Base-by-base conservation (phyloP, 768 basidiomycete genomes). In the Tricholoma bakamatsutake region DNA sequence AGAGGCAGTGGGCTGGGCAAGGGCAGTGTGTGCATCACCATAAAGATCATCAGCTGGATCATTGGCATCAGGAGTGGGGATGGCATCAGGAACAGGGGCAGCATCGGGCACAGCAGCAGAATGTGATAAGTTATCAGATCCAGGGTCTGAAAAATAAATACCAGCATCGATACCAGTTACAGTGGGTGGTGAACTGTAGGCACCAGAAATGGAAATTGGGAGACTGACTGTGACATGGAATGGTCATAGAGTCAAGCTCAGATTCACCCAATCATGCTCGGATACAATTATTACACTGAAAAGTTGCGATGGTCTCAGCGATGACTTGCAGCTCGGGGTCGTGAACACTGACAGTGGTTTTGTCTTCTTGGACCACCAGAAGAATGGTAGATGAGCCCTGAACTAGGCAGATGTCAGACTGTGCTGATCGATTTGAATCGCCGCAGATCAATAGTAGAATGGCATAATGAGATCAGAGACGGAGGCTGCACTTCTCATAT, bases 281-380 rank as follows among this genome's bases (percentile, higher is more conserved):
- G 46, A 56, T 64, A 31, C 4, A 4, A 56, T 69, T 71, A 59
- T 71, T 73, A 55, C 49, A 60, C 54, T 69, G 66, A 57, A 67
- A 71, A 18, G 67, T 66, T 17, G 69, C 66, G 27, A 71, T 71
- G 35, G 67, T 70, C 31, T 58, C 59, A 42, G 66, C 67, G 13
- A 70, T 57, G 59, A 68, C 62, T 52, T 66, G 63, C 6, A 65
- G 18, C 56, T 69, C 62, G 33, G 59, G 48, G 34, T 43, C 34
- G 46, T 30, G 30, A 18, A 10, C 47, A 46, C 31, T 56, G 47
- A 52, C 33, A 6, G 21, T 30, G 8, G 49, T 52, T 34, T 65
- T 58, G 28, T 60, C 53, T 40, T 7, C 58, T 50, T 61, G 59
- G 24, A 55, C 43, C 35, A 64, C 55, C 45, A 64, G 61, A 28